Evolutionary conservation across 257 asterid species (phyloP), one percentile per base, ranked within the genome.

Genomic region (Salvia splendens): DNA sequence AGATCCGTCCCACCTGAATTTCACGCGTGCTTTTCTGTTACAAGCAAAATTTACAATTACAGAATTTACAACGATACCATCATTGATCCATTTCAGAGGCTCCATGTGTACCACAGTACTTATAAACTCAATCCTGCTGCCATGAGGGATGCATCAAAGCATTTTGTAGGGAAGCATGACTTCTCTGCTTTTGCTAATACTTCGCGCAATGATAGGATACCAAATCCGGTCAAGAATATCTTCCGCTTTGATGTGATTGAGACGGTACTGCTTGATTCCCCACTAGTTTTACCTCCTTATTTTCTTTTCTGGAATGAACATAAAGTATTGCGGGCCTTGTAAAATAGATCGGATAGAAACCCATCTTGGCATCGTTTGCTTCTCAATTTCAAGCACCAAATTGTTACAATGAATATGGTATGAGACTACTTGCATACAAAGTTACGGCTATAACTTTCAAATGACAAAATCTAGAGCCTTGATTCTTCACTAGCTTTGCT

Each of bases 11-110:
- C 68, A 47, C 87, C 91, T 38, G 95, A 86, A 79, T 92, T 89
- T 76, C 96, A 92, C 77, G 95, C 98, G 32, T 96, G 94, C n/a
- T 87, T 92, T 77, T 92, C 98, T 35, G 96, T 81, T 61, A 85
- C 72, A 61, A 83, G 89, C 88, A 92, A 89, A 85, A 81, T 74
- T 62, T 92, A 92, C 64, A 77, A 61, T 45, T 92, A 92, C 94
- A 88, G 77, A 80, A 80, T 89, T 36, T 89, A 80, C 78, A 77
- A 82, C 69, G 96, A 80, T 48, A 53, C 94, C 11, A 48, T 82
- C 75, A 84, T 92, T 93, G 97, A 89, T 78, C 97, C 96, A 53
- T 86, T 86, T 67, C 89, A 74, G 53, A 85, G 98, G 85, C 88
- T 67, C 74, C 77, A 77, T 79, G 96, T 79, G 78, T 86, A 78